Evolutionary conservation across 179 eudicot species (phyloP), one percentile per base, ranked within the genome.

Genomic region (Pouteria campechiana): DNA sequence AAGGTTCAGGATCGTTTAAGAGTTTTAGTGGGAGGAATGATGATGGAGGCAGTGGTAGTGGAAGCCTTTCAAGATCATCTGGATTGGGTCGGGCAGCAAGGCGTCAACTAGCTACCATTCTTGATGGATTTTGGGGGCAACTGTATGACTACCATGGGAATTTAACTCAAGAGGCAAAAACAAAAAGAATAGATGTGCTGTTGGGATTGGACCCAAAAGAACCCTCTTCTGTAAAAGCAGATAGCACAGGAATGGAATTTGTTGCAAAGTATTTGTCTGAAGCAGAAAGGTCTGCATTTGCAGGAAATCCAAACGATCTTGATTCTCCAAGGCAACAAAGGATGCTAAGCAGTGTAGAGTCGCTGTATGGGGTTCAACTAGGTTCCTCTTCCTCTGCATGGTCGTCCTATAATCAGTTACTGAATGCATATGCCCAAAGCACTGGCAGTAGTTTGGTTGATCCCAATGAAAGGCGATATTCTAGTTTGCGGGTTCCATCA

Each of bases 101-200:
- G 50, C 79, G 92, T 21, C 94, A 90, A 52, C 50, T 90, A 47
- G 72, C 96, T 52, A 64, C 69, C 9, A 64, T 65, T 46, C 90
- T 90, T 27, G 96, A 90, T 65, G 98, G 86, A 37, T 90, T 90
- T 61, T 90, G 96, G 98, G 94, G 94, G 24, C 92, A 86, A 44
- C 42, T 90, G 38, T 86, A 72, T 69, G 98, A 90, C 71, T 79
- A 72, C 50, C 96, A 90, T 55, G 98, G 98, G 13, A 78, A 81
- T 39, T 34, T 75, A 23, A 79, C 84, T 20, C 54, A 64, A 44
- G 98, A 79, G 48, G 96, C 96, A 11, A 81, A 70, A 55, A 41
- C 69, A 27, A 86, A 61, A 72, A 81, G 76, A 46, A 44, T 81
- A 31, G 93, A 82, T 57, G 44, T 50, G 52, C 37, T 90, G 40